Percentiles rank a stretch among this genome's conserved stretches.
Evolutionary conservation across 2,329 filamentous ascomycete genomes (phyloP).

Genomic region (Cercospora zeae-maydis): DNA sequence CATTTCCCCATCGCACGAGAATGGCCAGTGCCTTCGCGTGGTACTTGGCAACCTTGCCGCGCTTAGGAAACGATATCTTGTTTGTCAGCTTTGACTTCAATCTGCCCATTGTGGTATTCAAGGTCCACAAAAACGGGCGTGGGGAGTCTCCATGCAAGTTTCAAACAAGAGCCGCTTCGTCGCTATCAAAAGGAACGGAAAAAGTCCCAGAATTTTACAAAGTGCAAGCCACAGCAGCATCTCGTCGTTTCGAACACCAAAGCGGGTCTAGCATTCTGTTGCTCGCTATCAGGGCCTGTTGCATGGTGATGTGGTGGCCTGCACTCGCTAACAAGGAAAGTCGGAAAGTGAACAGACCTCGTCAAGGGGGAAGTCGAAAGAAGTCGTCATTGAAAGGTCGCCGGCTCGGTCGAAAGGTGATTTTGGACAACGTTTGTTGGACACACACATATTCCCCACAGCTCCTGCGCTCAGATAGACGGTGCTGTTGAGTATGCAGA

Average conservation of each 20-base stretch:
- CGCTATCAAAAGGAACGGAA: no score
- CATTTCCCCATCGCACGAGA: no score
- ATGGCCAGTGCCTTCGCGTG: no score
- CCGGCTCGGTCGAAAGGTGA: neutral
- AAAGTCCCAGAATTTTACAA: neutral
- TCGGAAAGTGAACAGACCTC: neutral
- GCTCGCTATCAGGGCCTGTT: neutral
- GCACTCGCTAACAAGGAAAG: neutral
- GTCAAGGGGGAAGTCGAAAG: neutral
- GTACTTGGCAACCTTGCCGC: no score
- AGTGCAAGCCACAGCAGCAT: neutral
- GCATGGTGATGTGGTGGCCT: neutral
- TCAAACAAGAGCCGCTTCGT: no score
- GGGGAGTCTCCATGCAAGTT: no score
- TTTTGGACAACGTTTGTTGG: neutral
- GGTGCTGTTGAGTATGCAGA: neutral
- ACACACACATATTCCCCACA: neutral
- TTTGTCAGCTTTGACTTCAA: no score
- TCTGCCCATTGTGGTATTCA: no score
- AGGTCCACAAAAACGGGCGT: no score
- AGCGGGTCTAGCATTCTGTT: neutral
- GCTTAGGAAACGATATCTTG: no score
- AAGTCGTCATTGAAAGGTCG: neutral
- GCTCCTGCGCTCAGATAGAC: neutral
- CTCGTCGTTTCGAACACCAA: neutral